Evolutionary conservation across 495 filamentous ascomycete genomes (phyloP).

Genomic region (Emericellopsis terricola): DNA sequence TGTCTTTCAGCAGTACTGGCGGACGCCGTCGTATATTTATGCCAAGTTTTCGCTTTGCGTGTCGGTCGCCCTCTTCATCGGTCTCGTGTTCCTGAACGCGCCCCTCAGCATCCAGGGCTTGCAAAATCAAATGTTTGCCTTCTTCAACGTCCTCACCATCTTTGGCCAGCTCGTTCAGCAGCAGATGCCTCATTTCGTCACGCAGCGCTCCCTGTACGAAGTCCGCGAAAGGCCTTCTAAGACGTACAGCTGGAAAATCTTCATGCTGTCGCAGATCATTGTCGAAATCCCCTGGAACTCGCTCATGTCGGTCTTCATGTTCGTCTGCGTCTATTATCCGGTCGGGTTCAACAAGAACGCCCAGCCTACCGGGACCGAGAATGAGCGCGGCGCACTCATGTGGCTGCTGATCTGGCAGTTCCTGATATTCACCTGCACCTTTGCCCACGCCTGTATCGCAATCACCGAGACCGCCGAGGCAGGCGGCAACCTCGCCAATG

Average conservation of each 20-base stretch:
- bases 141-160: conserved; percentile 36
- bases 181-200: conserved; percentile 41
- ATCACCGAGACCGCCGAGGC: conserved; percentile 39
- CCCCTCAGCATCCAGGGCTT: conserved; percentile 41
- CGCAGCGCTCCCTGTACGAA: conserved; percentile 40
- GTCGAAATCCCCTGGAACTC: conserved; percentile 48
- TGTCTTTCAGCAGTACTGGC: conserved; percentile 51
- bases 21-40: conserved; percentile 46
- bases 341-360: conserved; percentile 34
- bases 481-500: conserved; percentile 37
- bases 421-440: conserved; percentile 37
- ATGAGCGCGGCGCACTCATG: conserved; percentile 37
- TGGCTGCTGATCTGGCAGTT: conserved; percentile 34
- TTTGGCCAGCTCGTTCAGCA: conserved; percentile 14
- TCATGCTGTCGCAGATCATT: conserved; percentile 41
- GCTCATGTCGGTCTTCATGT: conserved; percentile 34
- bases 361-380: conserved; percentile 16
- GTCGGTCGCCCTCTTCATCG: conserved; percentile 16
- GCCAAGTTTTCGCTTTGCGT: conserved; percentile 27
- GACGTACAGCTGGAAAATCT: conserved; percentile 47
- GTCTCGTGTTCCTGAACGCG: conserved; percentile 50
- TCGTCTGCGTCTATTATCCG: conserved; percentile 39
- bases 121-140: conserved; percentile 46
- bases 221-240: conserved; percentile 44
- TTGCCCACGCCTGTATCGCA: conserved; percentile 39